Conservation (phyloP, 164 flowering plant genomes). For the Saururus chinensis region DNA sequence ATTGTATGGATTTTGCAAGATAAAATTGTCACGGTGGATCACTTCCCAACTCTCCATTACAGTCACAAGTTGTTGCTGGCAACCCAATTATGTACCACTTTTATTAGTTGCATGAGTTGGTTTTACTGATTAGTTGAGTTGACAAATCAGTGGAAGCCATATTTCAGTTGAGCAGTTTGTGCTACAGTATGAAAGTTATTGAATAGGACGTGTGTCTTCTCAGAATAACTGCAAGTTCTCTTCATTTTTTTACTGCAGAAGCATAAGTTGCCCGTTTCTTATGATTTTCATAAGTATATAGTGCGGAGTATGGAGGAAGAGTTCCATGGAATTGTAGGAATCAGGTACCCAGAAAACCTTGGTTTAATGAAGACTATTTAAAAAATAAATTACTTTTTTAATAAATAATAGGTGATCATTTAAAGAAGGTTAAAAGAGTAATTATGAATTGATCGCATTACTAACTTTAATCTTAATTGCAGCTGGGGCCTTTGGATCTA, state of each 20-base stretch:
- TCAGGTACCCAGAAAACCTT: conserved; percentile 39
- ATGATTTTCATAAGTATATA: conserved; percentile 85
- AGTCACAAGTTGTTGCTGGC: too few relatives aligned
- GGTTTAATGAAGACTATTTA: background rate
- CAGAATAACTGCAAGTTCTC: background rate
- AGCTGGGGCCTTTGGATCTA: conserved; percentile 95
- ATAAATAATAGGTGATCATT: background rate
- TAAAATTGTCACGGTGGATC: too few relatives aligned
- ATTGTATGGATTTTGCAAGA: too few relatives aligned
- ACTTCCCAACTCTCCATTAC: too few relatives aligned
- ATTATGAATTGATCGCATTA: background rate
- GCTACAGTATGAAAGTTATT: background rate
- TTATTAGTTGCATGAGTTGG: too few relatives aligned
- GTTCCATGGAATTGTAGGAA: conserved; percentile 81
- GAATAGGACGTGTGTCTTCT: background rate
- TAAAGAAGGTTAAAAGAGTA: background rate
- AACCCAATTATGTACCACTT: too few relatives aligned
- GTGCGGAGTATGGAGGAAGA: conserved; percentile 98
- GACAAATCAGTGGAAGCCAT: too few relatives aligned
- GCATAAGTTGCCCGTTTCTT: conserved; percentile 73
- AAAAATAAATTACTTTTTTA: background rate
- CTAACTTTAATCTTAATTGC: conserved; percentile 19
- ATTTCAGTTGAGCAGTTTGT: too few relatives aligned
- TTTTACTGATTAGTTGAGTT: too few relatives aligned
- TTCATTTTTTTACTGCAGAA: conserved; percentile 34